These are phyloP conservation scores for Drechslerella coelobrocha DNA, from an alignment of 2,329 filamentous ascomycete genomes.

Conservation along the genomic window DNA sequence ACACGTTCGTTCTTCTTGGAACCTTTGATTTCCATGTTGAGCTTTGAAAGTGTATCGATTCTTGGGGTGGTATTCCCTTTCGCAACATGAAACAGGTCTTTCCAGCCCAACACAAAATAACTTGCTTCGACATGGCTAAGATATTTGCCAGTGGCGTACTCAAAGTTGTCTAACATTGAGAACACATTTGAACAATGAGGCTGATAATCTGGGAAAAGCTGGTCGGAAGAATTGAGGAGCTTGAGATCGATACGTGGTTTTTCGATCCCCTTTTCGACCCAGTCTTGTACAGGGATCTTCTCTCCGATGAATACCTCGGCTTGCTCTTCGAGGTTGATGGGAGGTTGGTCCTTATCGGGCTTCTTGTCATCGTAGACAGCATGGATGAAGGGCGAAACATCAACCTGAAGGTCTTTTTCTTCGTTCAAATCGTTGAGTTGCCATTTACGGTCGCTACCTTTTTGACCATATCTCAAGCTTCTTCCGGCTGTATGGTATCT, in stretches of 20 bases:
- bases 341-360: not conserved
- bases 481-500: not conserved
- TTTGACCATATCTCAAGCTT: constrained; percentile 57
- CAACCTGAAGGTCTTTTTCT: constrained; percentile 58
- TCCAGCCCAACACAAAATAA: constrained; percentile 60
- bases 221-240: constrained; percentile 55
- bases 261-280: constrained; percentile 47
- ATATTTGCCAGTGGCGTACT: constrained; percentile 53
- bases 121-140: constrained; percentile 55
- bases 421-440: constrained; percentile 56
- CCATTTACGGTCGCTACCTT: constrained; percentile 58
- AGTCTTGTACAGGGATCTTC: constrained; percentile 53
- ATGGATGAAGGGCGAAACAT: constrained; percentile 59
- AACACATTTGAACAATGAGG: constrained; percentile 60
- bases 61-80: not conserved
- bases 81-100: constrained; percentile 2
- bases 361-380: constrained; percentile 19
- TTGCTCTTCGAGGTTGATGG: constrained; percentile 57
- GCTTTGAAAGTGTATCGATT: not conserved
- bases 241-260: not conserved
- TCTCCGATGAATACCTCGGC: constrained; percentile 60
- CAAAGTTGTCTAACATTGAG: constrained; percentile 59
- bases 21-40: constrained; percentile 17
- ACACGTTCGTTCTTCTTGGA: constrained; percentile 43
- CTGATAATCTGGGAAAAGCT: constrained; percentile 60